Base-by-base conservation (phyloP, 495 filamentous ascomycete species). In the Aspergillus saccharolyticus region DNA sequence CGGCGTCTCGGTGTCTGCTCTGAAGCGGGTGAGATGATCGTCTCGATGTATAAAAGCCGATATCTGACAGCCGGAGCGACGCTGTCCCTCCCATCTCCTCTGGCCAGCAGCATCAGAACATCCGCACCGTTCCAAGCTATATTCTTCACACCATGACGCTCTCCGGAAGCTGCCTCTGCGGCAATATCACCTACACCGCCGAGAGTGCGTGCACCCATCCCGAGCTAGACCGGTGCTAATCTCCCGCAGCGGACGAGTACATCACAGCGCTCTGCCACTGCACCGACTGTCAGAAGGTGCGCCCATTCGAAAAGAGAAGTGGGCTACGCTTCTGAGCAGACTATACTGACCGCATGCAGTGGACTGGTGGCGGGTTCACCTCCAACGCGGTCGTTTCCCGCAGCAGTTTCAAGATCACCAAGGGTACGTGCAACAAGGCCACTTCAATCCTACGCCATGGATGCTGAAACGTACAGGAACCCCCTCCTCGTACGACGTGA, bases 341-440 rank as follows among this genome's bases (percentile, higher is more conserved):
- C 25, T 28, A 9, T 28, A 28, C 25, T 28, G 9, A 28, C 9
- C 25, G 3, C 25, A 2, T 15, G 4, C 33, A 77, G 70, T 80
- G 77, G 77, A 68, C 76, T 20, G 76, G 77, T 48, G 64, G 70
- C 44, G 71, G 74, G 18, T 80, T 70, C 63, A 79, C 77, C 17
- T 72, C 77, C 56, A 80, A 79, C 54, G 73, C 70, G 4, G 69
- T 79, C 8, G 75, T 79, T 18, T 70, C 75, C 20, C 76, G 76
- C 42, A 58, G 50, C 33, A 64, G 54, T 51, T 71, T 79, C 63
- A 69, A 66, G 17, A 60, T 78, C 24, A 75, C 69, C 44, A 75
- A 74, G 61, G 76, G 76, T 66, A 60, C 16, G 18, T n/a, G 18
- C 44, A 17, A 19, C 2, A 5, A 12, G 33, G 14, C 7, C 33